These are phyloP conservation scores for Mycena chlorophos DNA, from an alignment of 768 basidiomycete genomes.

Conservation along the genomic window DNA sequence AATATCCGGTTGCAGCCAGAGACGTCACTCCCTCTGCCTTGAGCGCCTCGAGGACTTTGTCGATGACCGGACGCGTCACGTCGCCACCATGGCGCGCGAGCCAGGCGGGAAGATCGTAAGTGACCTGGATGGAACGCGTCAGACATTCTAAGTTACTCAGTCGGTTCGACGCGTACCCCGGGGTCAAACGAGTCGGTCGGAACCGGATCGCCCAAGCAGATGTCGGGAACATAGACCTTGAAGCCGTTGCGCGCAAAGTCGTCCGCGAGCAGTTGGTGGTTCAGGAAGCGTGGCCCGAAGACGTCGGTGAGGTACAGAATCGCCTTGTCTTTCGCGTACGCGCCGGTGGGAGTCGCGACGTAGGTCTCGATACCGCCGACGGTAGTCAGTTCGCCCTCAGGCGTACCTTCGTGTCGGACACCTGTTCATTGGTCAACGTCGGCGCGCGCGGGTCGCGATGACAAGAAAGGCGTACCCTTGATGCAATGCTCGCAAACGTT, in stretches of 20 bases:
- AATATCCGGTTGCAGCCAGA: slow-evolving; percentile 2
- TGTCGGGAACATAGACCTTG: neutral
- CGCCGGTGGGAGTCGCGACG: neutral
- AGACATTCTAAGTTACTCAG: neutral
- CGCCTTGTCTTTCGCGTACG: neutral
- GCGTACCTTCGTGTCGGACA: too few relatives aligned
- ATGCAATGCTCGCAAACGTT: too few relatives aligned
- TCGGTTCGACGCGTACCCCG: neutral
- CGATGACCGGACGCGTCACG: neutral
- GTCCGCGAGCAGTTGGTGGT: neutral
- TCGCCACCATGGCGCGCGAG: neutral
- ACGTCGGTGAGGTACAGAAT: neutral
- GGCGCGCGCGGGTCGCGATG: too few relatives aligned
- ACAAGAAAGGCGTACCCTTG: too few relatives aligned
- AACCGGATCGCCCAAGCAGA: neutral
- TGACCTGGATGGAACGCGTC: neutral
- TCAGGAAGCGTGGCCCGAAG: neutral
- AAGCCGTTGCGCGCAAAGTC: neutral
- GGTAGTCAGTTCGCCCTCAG: too few relatives aligned
- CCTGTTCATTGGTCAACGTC: too few relatives aligned
- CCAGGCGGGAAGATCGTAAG: neutral
- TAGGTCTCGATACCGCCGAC: neutral
- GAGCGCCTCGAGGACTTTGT: neutral
- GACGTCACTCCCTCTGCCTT: neutral
- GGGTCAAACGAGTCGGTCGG: neutral